Base-by-base conservation (phyloP, 2,329 filamentous ascomycete genomes). In the Beauveria asiatica region DNA sequence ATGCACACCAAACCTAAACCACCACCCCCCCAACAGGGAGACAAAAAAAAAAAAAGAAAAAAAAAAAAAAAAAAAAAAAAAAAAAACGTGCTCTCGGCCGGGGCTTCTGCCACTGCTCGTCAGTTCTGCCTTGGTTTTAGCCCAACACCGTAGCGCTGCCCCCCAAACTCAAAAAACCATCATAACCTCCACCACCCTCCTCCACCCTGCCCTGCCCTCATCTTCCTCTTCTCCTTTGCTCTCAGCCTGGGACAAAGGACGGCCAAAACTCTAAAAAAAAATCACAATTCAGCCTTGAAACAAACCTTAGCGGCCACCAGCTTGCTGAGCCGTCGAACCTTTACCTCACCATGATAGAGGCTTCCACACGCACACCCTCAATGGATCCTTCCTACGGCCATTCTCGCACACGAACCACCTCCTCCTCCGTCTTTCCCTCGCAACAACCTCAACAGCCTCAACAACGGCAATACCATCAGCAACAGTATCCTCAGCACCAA, bases 331-430 rank as follows among this genome's bases (percentile, higher is more conserved):
- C 37, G 48, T 19, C 19, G 11, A 27, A 25, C 27, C 10, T 39
- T 21, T 30, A 52, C 21, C 23, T 46, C 37, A 45, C 33, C 44
- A 58, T 61, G 53, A 61, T 61, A 48, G 46, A 61, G 21, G 37
- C 61, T 39, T 51, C 57, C 19, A 50, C 65, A 37, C 67, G 68
- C 60, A 67, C 69, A 60, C 67, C 69, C 61, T 70, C 68, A 59
- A 68, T 72, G 64, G 70, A 74, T 61, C 71, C 59, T 17, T 30
- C 71, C 45, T 83, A 83, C 69, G 73, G 76, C 59, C 82, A 84
- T 65, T 82, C 80, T 41, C 76, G 80, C 66, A 76, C 80, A 57
- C 76, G 81, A 67, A 83, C 81, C n/a, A 79, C 76, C 16, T 84
- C 82, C 2, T 84, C 83, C 62, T 82, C 76, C 68, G 71, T 76